Conservation (phyloP, 1,139 yeast genomes). For the Candida anutae region DNA sequence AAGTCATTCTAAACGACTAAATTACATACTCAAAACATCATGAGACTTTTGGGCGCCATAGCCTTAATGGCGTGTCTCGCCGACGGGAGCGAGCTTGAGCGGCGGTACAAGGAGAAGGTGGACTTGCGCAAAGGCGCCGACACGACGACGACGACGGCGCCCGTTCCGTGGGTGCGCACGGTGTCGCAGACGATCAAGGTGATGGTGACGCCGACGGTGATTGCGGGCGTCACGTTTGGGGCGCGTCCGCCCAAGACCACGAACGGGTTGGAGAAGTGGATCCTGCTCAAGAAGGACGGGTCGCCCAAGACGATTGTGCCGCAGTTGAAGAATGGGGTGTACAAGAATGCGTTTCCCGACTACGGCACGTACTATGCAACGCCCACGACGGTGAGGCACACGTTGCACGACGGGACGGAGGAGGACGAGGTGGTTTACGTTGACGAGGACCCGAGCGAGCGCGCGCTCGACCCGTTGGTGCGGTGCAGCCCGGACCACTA, state of each 20-base stretch:
- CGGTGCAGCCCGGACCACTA: constrained; percentile 80
- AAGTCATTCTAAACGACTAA: no score
- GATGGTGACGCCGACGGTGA: constrained; percentile 72
- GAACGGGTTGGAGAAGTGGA: constrained; percentile 74
- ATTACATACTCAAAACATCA: no score
- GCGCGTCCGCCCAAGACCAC: constrained; percentile 65
- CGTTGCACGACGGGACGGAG: constrained; percentile 58
- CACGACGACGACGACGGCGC: constrained; percentile 10
- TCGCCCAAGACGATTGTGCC: constrained; percentile 76
- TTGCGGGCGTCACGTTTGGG: constrained; percentile 73
- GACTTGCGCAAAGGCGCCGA: no score
- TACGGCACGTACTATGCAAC: constrained; percentile 74
- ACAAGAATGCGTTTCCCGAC: constrained; percentile 60
- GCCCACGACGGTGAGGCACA: constrained; percentile 48
- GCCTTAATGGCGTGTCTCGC: no score
- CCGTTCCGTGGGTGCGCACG: constrained; percentile 71
- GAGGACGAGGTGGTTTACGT: constrained; percentile 44
- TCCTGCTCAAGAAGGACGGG: constrained; percentile 69
- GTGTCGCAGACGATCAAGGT: constrained; percentile 49
- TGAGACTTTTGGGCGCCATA: no score
- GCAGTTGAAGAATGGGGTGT: constrained; percentile 60
- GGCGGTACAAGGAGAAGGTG: constrained; percentile 18
- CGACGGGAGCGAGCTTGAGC: no score
- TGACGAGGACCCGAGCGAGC: constrained; percentile 66
- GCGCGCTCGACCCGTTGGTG: constrained; percentile 63